Evolutionary conservation across 148 eudicot species (phyloP), one percentile per base, ranked within the genome.

Genomic region (Polygonum aviculare): DNA sequence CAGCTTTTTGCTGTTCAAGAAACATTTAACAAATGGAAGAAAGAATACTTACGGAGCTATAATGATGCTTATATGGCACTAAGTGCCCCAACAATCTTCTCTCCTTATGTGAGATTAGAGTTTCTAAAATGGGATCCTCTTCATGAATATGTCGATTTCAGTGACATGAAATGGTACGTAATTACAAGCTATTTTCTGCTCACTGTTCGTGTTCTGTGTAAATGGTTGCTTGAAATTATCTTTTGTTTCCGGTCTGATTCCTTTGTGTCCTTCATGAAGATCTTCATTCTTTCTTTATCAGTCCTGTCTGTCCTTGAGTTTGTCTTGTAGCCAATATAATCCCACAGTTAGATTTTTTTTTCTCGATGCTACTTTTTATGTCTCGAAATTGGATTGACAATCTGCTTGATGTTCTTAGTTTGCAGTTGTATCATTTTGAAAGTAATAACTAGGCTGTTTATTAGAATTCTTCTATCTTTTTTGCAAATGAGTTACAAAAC

Each of bases 61-160:
- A 87, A 82, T 12, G 98, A 90, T 85, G 96, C 99, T 55, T 95
- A 90, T 69, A 89, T 93, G 88, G 85, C 99, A 67, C 78, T 95
- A 38, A 95, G 97, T 79, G 79, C 88, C 75, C 94, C 99, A 2
- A 85, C 91, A 72, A 89, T 95, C 75, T 95, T 95, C 82, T 95
- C 99, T 74, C 99, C 99, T 8, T 95, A 90, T 83, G 98, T 95
- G 54, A 88, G 97, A 82, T 74, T 95, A 88, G 99, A 95, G 85
- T 97, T 95, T 84, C 81, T 95, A 55, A 89, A 93, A 86, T 95
- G 99, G 99, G 94, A 95, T 74, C 99, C 98, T 54, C 91, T 95
- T 69, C 98, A 90, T 78, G 91, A 93, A 77, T 88, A 89, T 79
- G 83, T 83, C 59, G 97, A 91, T 87, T 95, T 95, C 80, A 78